Evolutionary conservation across 768 basidiomycete species (phyloP), one percentile per base, ranked within the genome.

Genomic region (Termitomyces sp.): DNA sequence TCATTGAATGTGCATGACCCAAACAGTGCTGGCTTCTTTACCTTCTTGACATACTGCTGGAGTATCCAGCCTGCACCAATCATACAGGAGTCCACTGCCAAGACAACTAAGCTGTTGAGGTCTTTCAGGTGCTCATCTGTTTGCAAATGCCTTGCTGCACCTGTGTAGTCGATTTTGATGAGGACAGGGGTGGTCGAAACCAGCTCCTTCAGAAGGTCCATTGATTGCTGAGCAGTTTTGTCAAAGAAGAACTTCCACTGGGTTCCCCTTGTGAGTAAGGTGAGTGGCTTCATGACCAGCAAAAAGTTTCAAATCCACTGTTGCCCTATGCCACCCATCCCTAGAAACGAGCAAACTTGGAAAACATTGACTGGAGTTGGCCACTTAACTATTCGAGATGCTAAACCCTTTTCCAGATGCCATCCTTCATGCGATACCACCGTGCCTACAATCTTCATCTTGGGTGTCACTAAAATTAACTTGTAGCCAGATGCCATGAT

Each of bases 1-100:
- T 71, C 60, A 36, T 70, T 77, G 62, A 67, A 75, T 0, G 73
- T 74, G 53, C 71, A 68, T 0, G 72, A 75, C 0, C 74, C 71
- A 59, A 62, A 77, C 0, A 69, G 40, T 0, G 70, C 64, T 0
- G 68, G 72, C 16, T 60, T 58, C 30, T 66, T 63, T 2, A 62
- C 61, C 2, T 58, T 24, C 0, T 70, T 60, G 3, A 55, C 55
- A 0, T 68, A 50, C 52, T 79, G 78, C 3, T 65, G 72, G 0
- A 77, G 46, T 6, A 72, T 65, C 60, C 69, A 78, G 0, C 76
- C 75, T 0, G 78, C 66, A 0, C 71, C 74, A 13, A 68, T 65
- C 1, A 48, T 48, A 2, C 65, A 71, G 0, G 72, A 70, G 57
- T 79, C 75, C 0, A 77, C 72, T 3, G 70, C 67, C 0, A 79